A percentile compares a stretch with the other conserved stretches of the same genome.
Evolutionary conservation across 2,329 filamentous ascomycete genomes (phyloP).

Genomic region (Exophiala alcalophila): DNA sequence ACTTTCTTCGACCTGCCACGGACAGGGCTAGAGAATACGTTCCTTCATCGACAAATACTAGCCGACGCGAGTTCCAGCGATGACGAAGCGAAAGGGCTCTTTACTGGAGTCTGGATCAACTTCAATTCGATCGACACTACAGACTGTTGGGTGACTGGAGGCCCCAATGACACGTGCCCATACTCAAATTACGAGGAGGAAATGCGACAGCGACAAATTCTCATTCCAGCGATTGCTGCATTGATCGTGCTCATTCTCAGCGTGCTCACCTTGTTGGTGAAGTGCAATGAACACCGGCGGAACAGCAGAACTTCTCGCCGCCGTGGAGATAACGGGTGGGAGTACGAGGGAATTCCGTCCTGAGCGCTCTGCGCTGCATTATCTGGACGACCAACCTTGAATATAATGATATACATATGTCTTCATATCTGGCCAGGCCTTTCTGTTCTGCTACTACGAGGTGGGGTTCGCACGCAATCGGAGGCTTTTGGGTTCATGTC

Average conservation of each 20-base stretch:
- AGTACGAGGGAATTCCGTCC: slow-evolving; percentile 66
- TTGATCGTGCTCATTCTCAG: slow-evolving; percentile 62
- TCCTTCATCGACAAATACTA: slow-evolving; percentile 49
- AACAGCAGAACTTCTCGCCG: slow-evolving; percentile 51
- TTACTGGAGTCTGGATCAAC: slow-evolving; percentile 54
- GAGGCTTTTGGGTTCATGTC: too few species aligned
- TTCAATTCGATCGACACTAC: slow-evolving; percentile 58
- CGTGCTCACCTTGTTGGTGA: slow-evolving; percentile 60
- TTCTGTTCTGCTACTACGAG: too few species aligned
- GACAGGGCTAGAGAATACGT: slow-evolving; percentile 62
- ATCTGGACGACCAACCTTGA: background rate
- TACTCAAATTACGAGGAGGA: slow-evolving; percentile 49
- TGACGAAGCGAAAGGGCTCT: slow-evolving; percentile 21
- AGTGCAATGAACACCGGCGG: slow-evolving; percentile 60
- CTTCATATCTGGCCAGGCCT: too few species aligned
- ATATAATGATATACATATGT: too few species aligned
- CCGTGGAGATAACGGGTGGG: slow-evolving; percentile 56
- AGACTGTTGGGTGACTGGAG: slow-evolving; percentile 61
- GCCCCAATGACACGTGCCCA: slow-evolving; percentile 56
- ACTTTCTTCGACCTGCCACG: slow-evolving; percentile 57
- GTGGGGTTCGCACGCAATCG: too few species aligned
- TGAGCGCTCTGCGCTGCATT: slow-evolving; percentile 25
- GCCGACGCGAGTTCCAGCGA: slow-evolving; percentile 33
- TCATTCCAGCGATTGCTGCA: slow-evolving; percentile 61
- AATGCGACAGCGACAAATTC: slow-evolving; percentile 48